Evolutionary conservation across 2,329 filamentous ascomycete species (phyloP), one percentile per base, ranked within the genome.

Genomic region (Sarocladium strictum): DNA sequence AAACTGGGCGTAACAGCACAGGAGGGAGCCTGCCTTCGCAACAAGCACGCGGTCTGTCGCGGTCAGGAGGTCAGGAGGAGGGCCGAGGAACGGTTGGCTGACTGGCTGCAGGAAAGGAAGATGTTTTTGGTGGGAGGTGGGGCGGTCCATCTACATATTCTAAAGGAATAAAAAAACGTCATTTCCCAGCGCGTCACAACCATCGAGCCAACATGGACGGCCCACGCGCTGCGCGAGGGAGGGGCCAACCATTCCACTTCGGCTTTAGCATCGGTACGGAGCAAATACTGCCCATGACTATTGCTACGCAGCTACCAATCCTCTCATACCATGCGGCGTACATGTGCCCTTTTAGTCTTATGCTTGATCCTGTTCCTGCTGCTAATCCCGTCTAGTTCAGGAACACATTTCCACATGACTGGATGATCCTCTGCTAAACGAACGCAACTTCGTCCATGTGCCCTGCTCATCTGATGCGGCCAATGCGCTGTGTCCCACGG

Each of bases 111-210:
- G 43, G 23, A 49, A n/a, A 49, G 26, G 43, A 45, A 19, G 43
- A 15, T 17, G 26, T n/a, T 43, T 43, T 43, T 23, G 40, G 40
- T 43, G 40, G 40, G 40, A 43, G 26, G 43, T 5, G 43, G 40
- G 40, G 9, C 17, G 40, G 29, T 32, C 40, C 17, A 23, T 45
- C 40, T 45, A 26, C 9, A 19, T 26, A 45, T 45, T 23, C 17
- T 9, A 45, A 45, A 6, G n/a, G 10, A 45, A 17, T 32, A 21
- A 35, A 49, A 51, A 51, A 51, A 51, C 47, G 47, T 51, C 47
- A 51, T 51, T 51, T 51, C 47, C 47, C 47, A 21, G n/a, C 26
- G 47, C 47, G 47, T 47, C 43, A 27, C 35, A 43, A n/a, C 43
- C 47, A n/a, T 51, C 47, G 35, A 51, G n/a, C 47, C n/a, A 35